Base-by-base conservation (phyloP, 768 basidiomycete species). In the Scleroderma citrinum region DNA sequence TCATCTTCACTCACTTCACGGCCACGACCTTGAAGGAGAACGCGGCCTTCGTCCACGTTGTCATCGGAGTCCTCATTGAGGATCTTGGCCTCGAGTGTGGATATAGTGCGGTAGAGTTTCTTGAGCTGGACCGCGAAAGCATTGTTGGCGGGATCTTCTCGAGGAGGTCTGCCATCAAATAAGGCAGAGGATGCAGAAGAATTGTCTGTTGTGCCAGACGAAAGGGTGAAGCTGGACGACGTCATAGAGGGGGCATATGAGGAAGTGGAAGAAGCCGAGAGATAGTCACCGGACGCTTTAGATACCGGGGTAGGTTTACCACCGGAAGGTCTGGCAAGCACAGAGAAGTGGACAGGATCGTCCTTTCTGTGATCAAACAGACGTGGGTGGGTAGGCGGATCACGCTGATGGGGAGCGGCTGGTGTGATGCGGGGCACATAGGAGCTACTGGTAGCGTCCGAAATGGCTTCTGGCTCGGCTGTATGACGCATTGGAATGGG, bases 341-440 rank as follows among this genome's bases (percentile, higher is more conserved):
- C 77, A 34, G 80, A 72, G 67, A 98, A 98, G 11, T 86, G 80
- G 29, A 92, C 80, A 0, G 96, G 92, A 64, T 98, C 91, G 64
- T 98, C 89, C 59, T 90, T 83, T 34, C 88, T 77, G 51, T 88
- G 90, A 61, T 98, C 92, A 50, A 92, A 94, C 0, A 96, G 78
- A 52, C 86, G 87, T 8, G 73, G 69, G 39, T 67, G 64, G 5
- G 62, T 13, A 56, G 40, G 66, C 26, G 47, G 50, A 46, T 48
- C 62, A 36, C 82, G 70, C 7, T 66, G 53, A 8, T 75, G 64
- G 3, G 73, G 56, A 11, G 66, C 45, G 31, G 65, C 61, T 11
- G 66, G 55, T 30, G 67, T 43, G 23, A 49, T 54, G 32, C 65
- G 58, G 17, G 66, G 66, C 29, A 64, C 52, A 57, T 79, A 75